Evolutionary conservation across 345 rosid genomes (phyloP).

Genomic region (Bruguiera parviflora): DNA sequence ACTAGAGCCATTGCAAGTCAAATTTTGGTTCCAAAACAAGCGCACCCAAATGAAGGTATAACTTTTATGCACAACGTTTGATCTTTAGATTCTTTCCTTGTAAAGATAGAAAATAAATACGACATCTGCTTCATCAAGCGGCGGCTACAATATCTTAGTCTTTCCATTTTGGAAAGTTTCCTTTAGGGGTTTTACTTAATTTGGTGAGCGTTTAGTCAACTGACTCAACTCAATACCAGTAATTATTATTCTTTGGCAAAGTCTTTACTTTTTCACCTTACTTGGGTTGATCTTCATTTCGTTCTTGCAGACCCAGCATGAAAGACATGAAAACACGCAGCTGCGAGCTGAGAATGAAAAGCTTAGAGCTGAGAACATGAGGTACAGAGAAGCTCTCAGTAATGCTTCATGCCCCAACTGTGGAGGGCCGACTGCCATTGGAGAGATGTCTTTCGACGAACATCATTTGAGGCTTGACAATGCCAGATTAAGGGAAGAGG

Average conservation of each 20-base stretch:
- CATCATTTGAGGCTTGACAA: constrained; percentile 92
- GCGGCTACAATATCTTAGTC: too few relatives aligned
- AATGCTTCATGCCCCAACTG: constrained; percentile 94
- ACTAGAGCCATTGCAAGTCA: constrained; percentile 90
- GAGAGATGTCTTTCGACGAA: constrained; percentile 94
- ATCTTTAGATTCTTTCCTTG: background rate
- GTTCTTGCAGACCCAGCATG: constrained; percentile 72
- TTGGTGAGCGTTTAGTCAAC: too few relatives aligned
- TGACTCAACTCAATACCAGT: too few relatives aligned
- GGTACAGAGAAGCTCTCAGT: constrained; percentile 83
- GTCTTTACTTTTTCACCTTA: background rate
- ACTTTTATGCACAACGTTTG: background rate
- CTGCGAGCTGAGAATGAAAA: constrained; percentile 82
- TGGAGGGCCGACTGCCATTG: constrained; percentile 90
- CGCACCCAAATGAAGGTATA: constrained; percentile 98
- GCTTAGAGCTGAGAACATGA: constrained; percentile 81
- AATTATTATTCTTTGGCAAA: too few relatives aligned
- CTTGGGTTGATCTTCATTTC: background rate
- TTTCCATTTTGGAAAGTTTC: background rate
- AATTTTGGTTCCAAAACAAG: constrained; percentile 98
- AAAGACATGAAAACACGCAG: constrained; percentile 78
- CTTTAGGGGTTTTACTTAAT: too few relatives aligned
- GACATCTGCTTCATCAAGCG: too few relatives aligned
- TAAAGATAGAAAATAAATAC: background rate
- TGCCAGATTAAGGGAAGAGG: constrained; percentile 89